These are phyloP conservation scores for Bonia amplexicaulis DNA, from an alignment of 176 grass and related monocot genomes.

Conservation along the genomic window DNA sequence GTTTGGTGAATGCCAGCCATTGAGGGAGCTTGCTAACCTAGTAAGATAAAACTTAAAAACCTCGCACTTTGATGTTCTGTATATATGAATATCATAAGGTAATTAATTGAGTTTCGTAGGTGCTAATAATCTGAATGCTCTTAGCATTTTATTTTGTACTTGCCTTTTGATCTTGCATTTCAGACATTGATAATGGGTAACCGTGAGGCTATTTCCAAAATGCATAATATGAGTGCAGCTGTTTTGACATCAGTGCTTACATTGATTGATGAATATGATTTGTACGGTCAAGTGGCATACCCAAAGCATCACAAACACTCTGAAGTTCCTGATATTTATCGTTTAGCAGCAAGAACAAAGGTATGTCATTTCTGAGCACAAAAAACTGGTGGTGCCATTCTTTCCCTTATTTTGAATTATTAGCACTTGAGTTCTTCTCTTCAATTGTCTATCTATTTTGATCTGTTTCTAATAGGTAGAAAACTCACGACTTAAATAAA, in stretches of 20 bases:
- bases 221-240: constrained; percentile 70
- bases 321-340: constrained; percentile 80
- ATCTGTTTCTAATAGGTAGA: constrained; percentile 6
- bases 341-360: constrained; percentile 75
- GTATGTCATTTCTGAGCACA: constrained; percentile 15
- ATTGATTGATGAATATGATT: constrained; percentile 75
- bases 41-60: constrained; percentile 39
- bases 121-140: neutral
- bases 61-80: neutral
- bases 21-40: constrained; percentile 80
- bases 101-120: neutral
- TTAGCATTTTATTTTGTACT: neutral
- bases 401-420: neutral
- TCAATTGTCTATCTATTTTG: constrained; percentile 3
- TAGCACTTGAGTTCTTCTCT: neutral
- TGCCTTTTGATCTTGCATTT: constrained; percentile 9
- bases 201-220: constrained; percentile 73
- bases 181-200: constrained; percentile 90
- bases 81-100: constrained; percentile 4
- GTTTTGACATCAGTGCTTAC: constrained; percentile 72
- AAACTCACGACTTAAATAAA: neutral
- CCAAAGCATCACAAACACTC: constrained; percentile 78
- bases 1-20: constrained; percentile 73
- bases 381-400: neutral
- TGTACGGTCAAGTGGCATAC: constrained; percentile 88